Base-by-base conservation (phyloP, 2,329 filamentous ascomycete species). In the Alternaria metachromatica region DNA sequence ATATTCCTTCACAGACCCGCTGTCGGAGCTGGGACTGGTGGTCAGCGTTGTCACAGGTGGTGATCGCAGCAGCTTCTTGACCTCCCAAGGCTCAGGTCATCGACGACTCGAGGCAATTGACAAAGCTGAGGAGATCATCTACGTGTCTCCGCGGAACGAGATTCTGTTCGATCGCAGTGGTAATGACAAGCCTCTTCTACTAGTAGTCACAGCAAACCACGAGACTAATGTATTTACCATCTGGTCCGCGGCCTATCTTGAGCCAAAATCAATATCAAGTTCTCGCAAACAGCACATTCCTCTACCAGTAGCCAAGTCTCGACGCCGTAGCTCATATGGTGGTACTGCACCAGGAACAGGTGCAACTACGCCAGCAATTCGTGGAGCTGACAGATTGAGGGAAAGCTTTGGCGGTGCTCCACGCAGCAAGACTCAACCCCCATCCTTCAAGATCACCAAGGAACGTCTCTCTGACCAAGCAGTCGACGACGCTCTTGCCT, bases 21-120 rank as follows among this genome's bases (percentile, higher is more conserved):
- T 97, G 60, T 87, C 92, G 4, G 94, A 97, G 71, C 86, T 97
- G 72, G 95, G 94, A 1, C 82, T 97, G 46, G 89, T 97, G 18
- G 92, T 96, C 44, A 73, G 74, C 58, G 75, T 75, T 15, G 69
- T 74, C 49, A 72, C 71, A 13, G 70, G 71, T 46, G 68, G 72
- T 57, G 75, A 76, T 55, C 71, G 76, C 53, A 69, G 63, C 33
- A 66, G 73, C 58, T 65, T 79, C 26, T 66, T 79, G 37, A 72
- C 73, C n/a, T 64, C 66, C 15, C 72, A 72, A 58, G 72, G 73
- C 48, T 77, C 76, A 28, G 72, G 75, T 15, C 75, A 76, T 71
- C 71, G 77, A 51, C 78, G 64, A 43, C 75, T 84, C 61, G 84
- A 87, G 66, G 87, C 93, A 20, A 85, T 97, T 37, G 89, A 94